Evolutionary conservation across 495 filamentous ascomycete genomes (phyloP), one percentile per base, ranked within the genome.

Genomic region (Aspergillus saccharolyticus): DNA sequence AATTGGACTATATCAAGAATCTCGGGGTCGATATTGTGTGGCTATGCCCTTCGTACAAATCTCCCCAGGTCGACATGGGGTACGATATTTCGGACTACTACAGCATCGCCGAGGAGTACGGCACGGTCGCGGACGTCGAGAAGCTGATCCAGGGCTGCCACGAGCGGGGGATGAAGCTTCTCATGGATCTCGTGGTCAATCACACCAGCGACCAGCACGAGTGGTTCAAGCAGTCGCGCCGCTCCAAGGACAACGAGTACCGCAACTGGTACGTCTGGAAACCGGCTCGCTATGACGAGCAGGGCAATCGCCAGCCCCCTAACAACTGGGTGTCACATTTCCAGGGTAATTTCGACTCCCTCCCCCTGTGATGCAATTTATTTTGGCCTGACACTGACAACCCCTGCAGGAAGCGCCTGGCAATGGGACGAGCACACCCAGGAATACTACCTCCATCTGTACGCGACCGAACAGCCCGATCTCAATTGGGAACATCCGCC

Each of bases 211-310:
- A 89, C 56, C 78, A 89, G 71, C 86, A 89, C 61, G 77, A 78
- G 25, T 91, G 89, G 88, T 91, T 91, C 70, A 74, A 82, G 60
- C 78, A 89, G 53, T 86, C 85, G 7, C 74, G 83, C 46, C 80
- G 77, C 17, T 83, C 80, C 18, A 85, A 76, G 59, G 73, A 80
- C 51, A 76, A 69, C 57, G 70, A 80, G 42, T 89, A 87, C 65
- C 73, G 83, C 1, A 79, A 89, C 64, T 90, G 83, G 82, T 90
- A 91, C 63, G 81, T 90, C 60, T 90, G 87, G 88, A 83, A 80
- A 61, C 78, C 80, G 12, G 72, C 84, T 0, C 78, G 74, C 43
- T 82, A 80, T 57, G 82, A 81, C 58, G 70, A 73, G 42, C 62
- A 83, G 42, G 88, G 87, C 3, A 80, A 79, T 8, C 73, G 84